A percentile compares a stretch with the other conserved stretches of the same genome.
Evolutionary conservation across 768 basidiomycete species (phyloP).

Genomic region (Amanita fuliginea): DNA sequence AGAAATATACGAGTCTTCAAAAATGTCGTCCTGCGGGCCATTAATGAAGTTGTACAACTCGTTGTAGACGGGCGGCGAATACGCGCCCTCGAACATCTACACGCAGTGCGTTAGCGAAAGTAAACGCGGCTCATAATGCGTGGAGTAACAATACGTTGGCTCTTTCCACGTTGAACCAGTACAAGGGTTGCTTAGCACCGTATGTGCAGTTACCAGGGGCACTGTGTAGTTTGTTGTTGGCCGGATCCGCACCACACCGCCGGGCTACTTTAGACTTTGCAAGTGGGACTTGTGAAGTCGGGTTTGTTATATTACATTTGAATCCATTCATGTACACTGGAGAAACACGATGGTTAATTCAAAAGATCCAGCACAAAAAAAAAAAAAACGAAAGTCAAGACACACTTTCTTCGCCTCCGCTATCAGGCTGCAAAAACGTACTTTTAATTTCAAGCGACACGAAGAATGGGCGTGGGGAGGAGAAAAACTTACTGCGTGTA

Average conservation of each 20-base stretch:
- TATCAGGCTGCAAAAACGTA: constrained; percentile 22
- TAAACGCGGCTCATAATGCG: neutral
- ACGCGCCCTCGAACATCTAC: constrained; percentile 56
- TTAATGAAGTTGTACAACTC: constrained; percentile 61
- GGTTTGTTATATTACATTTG: constrained; percentile 48
- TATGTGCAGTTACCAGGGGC: constrained; percentile 57
- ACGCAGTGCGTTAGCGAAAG: neutral
- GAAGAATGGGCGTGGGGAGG: neutral
- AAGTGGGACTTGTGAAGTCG: constrained; percentile 39
- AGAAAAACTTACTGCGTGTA: constrained; percentile 36
- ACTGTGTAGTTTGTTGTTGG: constrained; percentile 29
- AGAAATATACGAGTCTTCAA: constrained; percentile 40
- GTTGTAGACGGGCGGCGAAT: constrained; percentile 56
- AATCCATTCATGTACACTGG: constrained; percentile 62
- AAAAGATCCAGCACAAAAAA: neutral
- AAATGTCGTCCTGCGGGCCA: constrained; percentile 68
- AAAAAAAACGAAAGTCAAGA: neutral
- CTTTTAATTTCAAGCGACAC: neutral
- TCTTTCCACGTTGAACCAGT: constrained; percentile 53
- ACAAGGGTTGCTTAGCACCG: constrained; percentile 60
- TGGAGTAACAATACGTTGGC: constrained; percentile 41
- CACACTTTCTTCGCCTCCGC: constrained; percentile 50
- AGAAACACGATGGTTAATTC: neutral
- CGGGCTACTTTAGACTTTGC: constrained; percentile 49
- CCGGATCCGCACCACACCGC: constrained; percentile 52